Base-by-base conservation (phyloP, 805 yeast species). In the Candida coleopterorum region DNA sequence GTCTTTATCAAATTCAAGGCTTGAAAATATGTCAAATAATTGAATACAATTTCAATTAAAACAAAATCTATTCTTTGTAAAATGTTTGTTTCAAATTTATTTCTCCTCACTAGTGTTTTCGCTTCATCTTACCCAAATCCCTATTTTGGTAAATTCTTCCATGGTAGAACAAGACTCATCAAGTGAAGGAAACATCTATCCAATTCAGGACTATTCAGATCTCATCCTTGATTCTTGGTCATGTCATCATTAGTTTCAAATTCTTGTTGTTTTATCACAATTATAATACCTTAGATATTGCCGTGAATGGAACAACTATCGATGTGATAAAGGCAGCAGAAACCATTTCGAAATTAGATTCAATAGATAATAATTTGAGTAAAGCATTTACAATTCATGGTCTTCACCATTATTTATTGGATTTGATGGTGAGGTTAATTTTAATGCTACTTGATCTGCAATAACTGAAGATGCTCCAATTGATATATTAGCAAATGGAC, bases 401-500 rank as follows among this genome's bases (percentile, higher is more conserved):
- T 3, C 54, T 64, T 30, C 66, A 72, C 72, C 68, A 66, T 9
- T 70, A 67, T 39, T 53, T 55, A 34, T 66, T 71, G 41, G 63
- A 65, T 38, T 70, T 70, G 3, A 54, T 14, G 72, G 64, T 16
- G 74, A 60, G 12, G 95, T 88, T 49, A 90, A 76, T 65, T 90
- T 88, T 56, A 90, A 72, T 4, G 95, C 97, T 63, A 90, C 77
- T 59, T 80, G 80, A 59, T 90, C 97, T 39, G 97, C 97, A 39
- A 90, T 68, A 12, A 90, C 89, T 9, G 97, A 89, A 24, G 90
- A 85, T 10, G 97, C 96, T 50, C 97, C 97, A 57, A 90, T 90
- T 22, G 96, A 85, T 47, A 90, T 90, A 65, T 90, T 90, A 47
- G 97, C 97, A 60, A 90, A 90, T 20, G 97, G 97, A 45, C 97